A percentile compares a stretch with the other conserved stretches of the same genome.
These are phyloP conservation scores for Rhazya stricta DNA, from an alignment of 257 asterid genomes.

Conservation along the genomic window DNA sequence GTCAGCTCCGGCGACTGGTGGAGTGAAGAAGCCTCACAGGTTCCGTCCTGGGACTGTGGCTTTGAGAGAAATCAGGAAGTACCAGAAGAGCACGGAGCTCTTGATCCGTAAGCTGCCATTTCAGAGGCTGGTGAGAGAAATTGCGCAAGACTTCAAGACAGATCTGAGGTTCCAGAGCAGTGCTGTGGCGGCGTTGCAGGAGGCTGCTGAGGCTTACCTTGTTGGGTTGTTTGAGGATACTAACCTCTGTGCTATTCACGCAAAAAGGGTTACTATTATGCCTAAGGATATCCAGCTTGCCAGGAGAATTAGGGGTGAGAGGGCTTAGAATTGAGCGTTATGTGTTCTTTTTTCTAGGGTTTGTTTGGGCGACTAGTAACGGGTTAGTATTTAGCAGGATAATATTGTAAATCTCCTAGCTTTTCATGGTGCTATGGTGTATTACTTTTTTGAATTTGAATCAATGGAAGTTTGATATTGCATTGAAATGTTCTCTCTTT, in stretches of 20 bases:
- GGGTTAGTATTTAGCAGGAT: neutral
- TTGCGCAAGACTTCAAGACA: conserved; percentile 20
- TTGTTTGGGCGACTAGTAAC: neutral
- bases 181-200: conserved; percentile 22
- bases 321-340: conserved; percentile 6
- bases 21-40: conserved; percentile 24
- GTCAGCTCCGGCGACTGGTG: conserved; percentile 24
- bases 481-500: neutral
- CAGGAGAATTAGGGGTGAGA: conserved; percentile 20
- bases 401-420: neutral
- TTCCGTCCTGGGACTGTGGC: conserved; percentile 22
- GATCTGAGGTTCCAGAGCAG: conserved; percentile 24
- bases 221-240: conserved; percentile 22
- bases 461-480: neutral
- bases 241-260: conserved; percentile 18
- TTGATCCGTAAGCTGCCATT: conserved; percentile 18
- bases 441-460: neutral
- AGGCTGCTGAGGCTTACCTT: conserved; percentile 19
- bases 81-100: conserved; percentile 19
- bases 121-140: conserved; percentile 23
- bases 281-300: conserved; percentile 22
- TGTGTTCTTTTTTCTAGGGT: neutral
- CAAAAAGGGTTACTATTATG: conserved; percentile 19
- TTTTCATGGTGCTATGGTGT: neutral
- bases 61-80: conserved; percentile 19